Percentiles rank a stretch among this genome's conserved stretches.
These are phyloP conservation scores for Echites panduratus DNA, from an alignment of 257 asterid genomes.

Conservation along the genomic window DNA sequence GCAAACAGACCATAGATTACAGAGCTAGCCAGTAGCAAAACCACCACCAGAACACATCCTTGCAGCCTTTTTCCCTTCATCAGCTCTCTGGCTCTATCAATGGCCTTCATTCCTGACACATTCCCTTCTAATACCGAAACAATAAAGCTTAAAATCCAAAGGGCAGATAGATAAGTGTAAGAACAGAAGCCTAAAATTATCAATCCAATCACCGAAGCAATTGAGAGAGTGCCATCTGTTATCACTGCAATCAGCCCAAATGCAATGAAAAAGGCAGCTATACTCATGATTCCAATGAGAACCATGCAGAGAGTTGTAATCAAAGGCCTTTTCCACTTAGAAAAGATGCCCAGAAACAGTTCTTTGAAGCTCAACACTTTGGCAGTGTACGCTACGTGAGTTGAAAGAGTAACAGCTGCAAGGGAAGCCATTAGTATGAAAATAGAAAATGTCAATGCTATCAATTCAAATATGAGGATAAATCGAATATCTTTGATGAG, in stretches of 20 bases:
- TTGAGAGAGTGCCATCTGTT: not conserved
- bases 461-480: conserved; percentile 1
- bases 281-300: not conserved
- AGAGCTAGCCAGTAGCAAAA: not conserved
- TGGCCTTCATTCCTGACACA: conserved; percentile 8
- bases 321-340: conserved; percentile 8
- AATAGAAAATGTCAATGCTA: not conserved
- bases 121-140: conserved; percentile 15
- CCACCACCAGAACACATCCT: conserved; percentile 3
- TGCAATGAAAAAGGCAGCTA: not conserved
- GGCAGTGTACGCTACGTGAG: conserved; percentile 7
- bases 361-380: conserved; percentile 6
- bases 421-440: not conserved
- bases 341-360: not conserved
- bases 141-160: conserved; percentile 12
- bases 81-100: conserved; percentile 13
- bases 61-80: conserved; percentile 11
- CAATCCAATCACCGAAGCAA: not conserved
- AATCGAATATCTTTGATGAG: conserved; percentile 6
- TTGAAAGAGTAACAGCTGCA: conserved; percentile 2
- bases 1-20: not conserved
- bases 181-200: not conserved
- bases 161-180: not conserved
- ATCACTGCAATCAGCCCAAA: conserved; percentile 2
- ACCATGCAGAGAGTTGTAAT: conserved; percentile 5